Evolutionary conservation across 768 basidiomycete genomes (phyloP).

Genomic region (Phaeotremella skinneri): DNA sequence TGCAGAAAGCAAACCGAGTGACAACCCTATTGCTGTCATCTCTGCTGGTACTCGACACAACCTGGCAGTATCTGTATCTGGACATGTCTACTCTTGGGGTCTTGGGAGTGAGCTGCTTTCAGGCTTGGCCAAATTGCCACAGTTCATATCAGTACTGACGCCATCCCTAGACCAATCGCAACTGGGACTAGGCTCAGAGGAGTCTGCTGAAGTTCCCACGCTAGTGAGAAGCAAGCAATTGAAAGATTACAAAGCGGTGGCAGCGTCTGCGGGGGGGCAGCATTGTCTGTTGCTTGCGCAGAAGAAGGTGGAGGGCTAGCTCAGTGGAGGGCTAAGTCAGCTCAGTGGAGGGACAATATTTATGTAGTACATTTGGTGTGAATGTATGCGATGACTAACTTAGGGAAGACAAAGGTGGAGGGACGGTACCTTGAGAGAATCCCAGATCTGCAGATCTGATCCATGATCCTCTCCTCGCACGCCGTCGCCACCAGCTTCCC

Average conservation of each 20-base stretch:
- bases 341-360: no score
- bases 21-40: constrained; percentile 52
- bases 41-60: constrained; percentile 53
- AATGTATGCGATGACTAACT: no score
- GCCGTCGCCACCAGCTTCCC: no score
- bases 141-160: no score
- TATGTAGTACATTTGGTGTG: no score
- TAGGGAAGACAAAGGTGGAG: no score
- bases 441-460: no score
- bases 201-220: constrained; percentile 49
- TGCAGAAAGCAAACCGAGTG: constrained; percentile 34
- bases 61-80: constrained; percentile 52
- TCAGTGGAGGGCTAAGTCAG: background rate
- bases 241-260: constrained; percentile 37
- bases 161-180: constrained; percentile 41
- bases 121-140: no score
- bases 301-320: constrained; percentile 19
- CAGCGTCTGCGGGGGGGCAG: constrained; percentile 51
- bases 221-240: constrained; percentile 13
- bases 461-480: no score
- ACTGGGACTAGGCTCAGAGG: constrained; percentile 53
- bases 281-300: constrained; percentile 50
- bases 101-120: constrained; percentile 51
- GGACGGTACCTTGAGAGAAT: no score
- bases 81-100: constrained; percentile 55